Conservation (phyloP, 352 stramenopile species). For the Peronospora destructor region DNA sequence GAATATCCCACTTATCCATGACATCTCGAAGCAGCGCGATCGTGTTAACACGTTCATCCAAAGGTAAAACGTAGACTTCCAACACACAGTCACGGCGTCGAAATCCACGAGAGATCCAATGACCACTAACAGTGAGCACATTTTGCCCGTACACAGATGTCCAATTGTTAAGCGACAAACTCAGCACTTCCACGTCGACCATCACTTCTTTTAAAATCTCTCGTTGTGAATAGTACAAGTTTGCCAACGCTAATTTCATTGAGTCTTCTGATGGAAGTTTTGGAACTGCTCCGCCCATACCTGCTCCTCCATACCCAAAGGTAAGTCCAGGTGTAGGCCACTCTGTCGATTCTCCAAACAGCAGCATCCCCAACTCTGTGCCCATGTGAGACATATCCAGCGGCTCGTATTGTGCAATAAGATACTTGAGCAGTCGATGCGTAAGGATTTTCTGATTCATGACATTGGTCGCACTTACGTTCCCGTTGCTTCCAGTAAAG, state of each 20-base stretch:
- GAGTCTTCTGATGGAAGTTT: slow-evolving; percentile 60
- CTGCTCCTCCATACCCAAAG: slow-evolving; percentile 18
- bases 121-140: slow-evolving; percentile 67
- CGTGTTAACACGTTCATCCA: slow-evolving; percentile 73
- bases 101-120: slow-evolving; percentile 76
- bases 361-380: slow-evolving; percentile 45
- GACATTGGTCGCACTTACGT: background rate
- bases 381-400: slow-evolving; percentile 67
- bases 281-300: slow-evolving; percentile 10
- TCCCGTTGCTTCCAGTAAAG: background rate
- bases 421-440: slow-evolving; percentile 63
- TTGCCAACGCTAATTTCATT: slow-evolving; percentile 63
- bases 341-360: slow-evolving; percentile 39
- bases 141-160: slow-evolving; percentile 73
- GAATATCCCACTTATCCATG: slow-evolving; percentile 82
- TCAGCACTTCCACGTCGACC: slow-evolving; percentile 63
- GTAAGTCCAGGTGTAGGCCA: slow-evolving; percentile 20
- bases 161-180: slow-evolving; percentile 76
- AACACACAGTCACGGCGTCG: slow-evolving; percentile 67
- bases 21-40: slow-evolving; percentile 70
- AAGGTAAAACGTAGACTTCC: slow-evolving; percentile 66
- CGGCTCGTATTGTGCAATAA: slow-evolving; percentile 72
- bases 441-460: slow-evolving; percentile 14
- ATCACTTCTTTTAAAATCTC: slow-evolving; percentile 79
- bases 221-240: slow-evolving; percentile 73